Evolutionary conservation across 805 yeast species (phyloP), one percentile per base, ranked within the genome.

Genomic region (Kuraishia capsulata): DNA sequence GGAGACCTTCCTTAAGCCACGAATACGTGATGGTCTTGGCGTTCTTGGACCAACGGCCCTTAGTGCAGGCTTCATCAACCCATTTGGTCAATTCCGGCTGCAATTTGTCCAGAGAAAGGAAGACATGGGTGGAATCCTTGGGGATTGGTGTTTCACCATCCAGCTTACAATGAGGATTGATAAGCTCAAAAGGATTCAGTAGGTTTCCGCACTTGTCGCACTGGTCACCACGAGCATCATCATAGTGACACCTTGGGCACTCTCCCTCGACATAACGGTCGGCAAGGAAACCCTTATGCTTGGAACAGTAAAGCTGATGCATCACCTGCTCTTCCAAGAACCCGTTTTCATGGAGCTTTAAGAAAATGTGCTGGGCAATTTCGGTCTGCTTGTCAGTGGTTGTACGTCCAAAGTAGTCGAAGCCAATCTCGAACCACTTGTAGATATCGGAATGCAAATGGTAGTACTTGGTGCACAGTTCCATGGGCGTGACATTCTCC

Each of bases 181-280:
- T 80, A 58, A 92, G 74, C 62, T 92, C 97, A 53, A 88, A 82
- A 37, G 98, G 96, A 58, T 90, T 84, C 50, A 92, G 70, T 47
- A 92, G 69, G 43, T 66, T 64, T 47, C 98, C 99, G 70, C 99
- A 92, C 53, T 81, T 81, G 62, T 92, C 99, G 73, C 99, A 92
- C 69, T 92, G 99, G 62, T 92, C 99, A 51, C 99, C 99, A 62
- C 98, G 79, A 24, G 99, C 99, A 59, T 92, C 98, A 45, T 84
- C 95, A 57, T 88, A 92, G 33, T 69, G 74, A 69, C 99, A 92
- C 61, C 81, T 81, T 42, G 97, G 97, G 67, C 99, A 92, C 37
- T 79, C 85, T 49, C 99, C 99, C 65, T 92, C 97, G 26, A 92
- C 98, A 52, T 76, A 92, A 59, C 99, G 73, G 59, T 92, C 99